Evolutionary conservation across 768 basidiomycete genomes (phyloP), one percentile per base, ranked within the genome.

Genomic region (Scleroderma citrinum): DNA sequence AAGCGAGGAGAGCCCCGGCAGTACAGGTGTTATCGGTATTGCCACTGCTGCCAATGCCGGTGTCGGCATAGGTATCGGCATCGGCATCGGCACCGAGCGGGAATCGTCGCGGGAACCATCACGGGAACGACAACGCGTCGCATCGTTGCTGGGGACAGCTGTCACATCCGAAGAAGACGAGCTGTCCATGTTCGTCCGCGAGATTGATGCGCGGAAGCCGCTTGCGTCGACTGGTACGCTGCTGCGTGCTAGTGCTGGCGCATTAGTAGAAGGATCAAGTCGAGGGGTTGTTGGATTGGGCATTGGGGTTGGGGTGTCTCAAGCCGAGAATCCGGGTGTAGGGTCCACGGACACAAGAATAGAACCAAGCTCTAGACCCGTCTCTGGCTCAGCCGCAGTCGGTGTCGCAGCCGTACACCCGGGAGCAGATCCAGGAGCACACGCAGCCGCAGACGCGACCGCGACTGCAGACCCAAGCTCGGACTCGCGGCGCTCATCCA

Each of bases 151-250:
- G 48, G 72, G 73, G 45, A 65, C 69, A 29, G 26, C 26, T 29
- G 26, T 29, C 1, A 68, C 70, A 39, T 77, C 78, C 6, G 84
- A 89, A 53, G 84, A 89, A 56, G 86, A 87, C 55, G 87, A 88
- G 44, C 80, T 90, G 24, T 87, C 86, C 5, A 71, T 76, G 12
- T 90, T 89, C 56, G 83, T 90, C 36, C 82, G 84, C 58, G 83
- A 88, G 41, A 87, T 87, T 44, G 87, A 87, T 56, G 69, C 77
- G 21, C 74, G 84, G 21, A 82, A 81, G 58, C 86, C 87, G 3
- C 69, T 90, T 7, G 56, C 58, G 31, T 59, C 49, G 6, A 56
- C 42, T n/a, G 49, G 47, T 21, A 55, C 60, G 30, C 56, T 49
- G 30, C 50, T 58, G 7, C 24, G 11, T n/a, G n/a, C n/a, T n/a